Evolutionary conservation across 495 filamentous ascomycete species (phyloP).

Genomic region (Acidiella bohemica): DNA sequence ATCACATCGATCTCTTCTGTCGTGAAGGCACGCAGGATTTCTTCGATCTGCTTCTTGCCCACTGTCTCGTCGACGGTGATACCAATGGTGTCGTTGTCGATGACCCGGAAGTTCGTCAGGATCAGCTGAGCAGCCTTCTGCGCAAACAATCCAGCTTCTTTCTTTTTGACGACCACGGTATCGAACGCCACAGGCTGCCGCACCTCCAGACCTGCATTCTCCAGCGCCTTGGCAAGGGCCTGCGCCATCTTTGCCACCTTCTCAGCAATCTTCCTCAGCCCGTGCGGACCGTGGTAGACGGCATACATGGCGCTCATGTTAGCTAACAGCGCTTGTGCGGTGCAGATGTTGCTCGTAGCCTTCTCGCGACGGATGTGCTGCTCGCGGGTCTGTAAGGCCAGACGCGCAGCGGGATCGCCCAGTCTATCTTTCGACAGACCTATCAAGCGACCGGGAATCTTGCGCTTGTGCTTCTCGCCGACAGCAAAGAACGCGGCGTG

Average conservation of each 20-base stretch:
- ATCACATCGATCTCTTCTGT: constrained; percentile 22
- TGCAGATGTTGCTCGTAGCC: constrained; percentile 98
- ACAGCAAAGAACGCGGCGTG: constrained; percentile 97
- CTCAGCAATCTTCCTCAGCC: constrained; percentile 75
- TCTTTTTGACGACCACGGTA: constrained; percentile 58
- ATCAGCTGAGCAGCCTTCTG: constrained; percentile 38
- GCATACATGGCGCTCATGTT: constrained; percentile 98
- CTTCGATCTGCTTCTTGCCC: constrained; percentile 44
- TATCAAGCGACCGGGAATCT: constrained; percentile 86
- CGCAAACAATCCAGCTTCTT: constrained; percentile 30
- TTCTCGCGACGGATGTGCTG: constrained; percentile 97
- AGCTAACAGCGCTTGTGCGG: constrained; percentile 84
- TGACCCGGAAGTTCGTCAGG: constrained; percentile 49
- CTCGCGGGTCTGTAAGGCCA: constrained; percentile 88
- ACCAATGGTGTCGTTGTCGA: constrained; percentile 47
- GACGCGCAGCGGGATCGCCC: constrained; percentile 68
- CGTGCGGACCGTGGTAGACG: constrained; percentile 86
- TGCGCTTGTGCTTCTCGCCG: constrained; percentile 82
- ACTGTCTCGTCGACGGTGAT: constrained; percentile 67
- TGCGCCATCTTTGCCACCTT: constrained; percentile 57
- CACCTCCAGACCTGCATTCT: constrained; percentile 48
- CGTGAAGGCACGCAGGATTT: constrained; percentile 40
- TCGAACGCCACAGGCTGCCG: constrained; percentile 56
- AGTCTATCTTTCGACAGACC: constrained; percentile 87
- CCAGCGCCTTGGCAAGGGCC: constrained; percentile 53